Evolutionary conservation across 306 rosid genomes (phyloP).

Genomic region (Castanopsis chinensis): DNA sequence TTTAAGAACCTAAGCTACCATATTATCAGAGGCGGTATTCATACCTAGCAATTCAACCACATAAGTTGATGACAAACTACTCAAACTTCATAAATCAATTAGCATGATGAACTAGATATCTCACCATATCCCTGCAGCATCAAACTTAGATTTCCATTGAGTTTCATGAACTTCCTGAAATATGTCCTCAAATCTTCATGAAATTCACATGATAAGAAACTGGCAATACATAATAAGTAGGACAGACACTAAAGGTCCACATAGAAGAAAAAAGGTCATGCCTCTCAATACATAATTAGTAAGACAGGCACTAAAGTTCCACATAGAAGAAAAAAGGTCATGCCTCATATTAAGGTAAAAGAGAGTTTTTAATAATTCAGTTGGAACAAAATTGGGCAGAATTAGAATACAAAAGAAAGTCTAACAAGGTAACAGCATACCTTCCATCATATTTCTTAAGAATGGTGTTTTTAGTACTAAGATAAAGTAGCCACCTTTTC

Average conservation of each 20-base stretch:
- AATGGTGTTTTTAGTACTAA: conserved; percentile 90
- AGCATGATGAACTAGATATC: conserved; percentile 10
- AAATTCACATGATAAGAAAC: conserved; percentile 18
- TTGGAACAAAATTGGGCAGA: background rate
- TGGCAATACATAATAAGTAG: background rate
- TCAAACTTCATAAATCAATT: background rate
- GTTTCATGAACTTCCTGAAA: conserved; percentile 94
- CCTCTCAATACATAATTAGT: background rate
- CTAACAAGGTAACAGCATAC: conserved; percentile 38
- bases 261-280: background rate
- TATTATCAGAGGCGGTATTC: conserved; percentile 97
- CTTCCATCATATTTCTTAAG: conserved; percentile 99
- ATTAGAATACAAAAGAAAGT: background rate
- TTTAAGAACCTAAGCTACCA: conserved; percentile 96
- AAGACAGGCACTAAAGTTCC: background rate
- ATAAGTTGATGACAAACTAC: conserved; percentile 15
- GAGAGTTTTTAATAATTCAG: background rate
- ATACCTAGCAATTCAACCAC: conserved; percentile 54
- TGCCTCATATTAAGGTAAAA: background rate
- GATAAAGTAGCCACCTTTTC: conserved; percentile 97
- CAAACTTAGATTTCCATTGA: conserved; percentile 81
- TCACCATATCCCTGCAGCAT: conserved; percentile 95
- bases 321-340: background rate
- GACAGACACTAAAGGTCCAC: background rate
- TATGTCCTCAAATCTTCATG: conserved; percentile 88